These are phyloP conservation scores for Stropharia rugosoannulata DNA, from an alignment of 768 basidiomycete species.

Conservation along the genomic window DNA sequence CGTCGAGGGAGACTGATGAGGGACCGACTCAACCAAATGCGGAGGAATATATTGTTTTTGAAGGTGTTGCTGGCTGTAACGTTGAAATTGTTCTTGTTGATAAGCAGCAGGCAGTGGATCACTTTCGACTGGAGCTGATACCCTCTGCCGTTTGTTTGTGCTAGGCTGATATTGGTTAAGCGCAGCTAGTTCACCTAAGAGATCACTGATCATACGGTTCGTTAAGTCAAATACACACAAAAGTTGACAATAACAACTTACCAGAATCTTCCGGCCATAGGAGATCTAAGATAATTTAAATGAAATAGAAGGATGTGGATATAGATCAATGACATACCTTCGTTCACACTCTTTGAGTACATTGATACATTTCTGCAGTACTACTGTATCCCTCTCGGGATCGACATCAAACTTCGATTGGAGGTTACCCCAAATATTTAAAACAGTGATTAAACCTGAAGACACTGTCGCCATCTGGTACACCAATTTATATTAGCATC, in stretches of 20 bases:
- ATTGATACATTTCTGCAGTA: conserved; percentile 45
- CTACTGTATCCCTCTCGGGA: conserved; percentile 38
- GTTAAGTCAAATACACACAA: conserved; percentile 18
- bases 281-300: conserved; percentile 26
- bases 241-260: conserved; percentile 12
- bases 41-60: no score
- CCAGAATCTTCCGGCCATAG: conserved; percentile 37
- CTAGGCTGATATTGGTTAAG: conserved; percentile 50
- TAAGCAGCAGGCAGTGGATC: neutral
- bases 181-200: conserved; percentile 56
- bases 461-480: neutral
- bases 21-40: no score
- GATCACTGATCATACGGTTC: conserved; percentile 40
- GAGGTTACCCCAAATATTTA: conserved; percentile 54
- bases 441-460: conserved; percentile 21
- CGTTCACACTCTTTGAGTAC: conserved; percentile 8
- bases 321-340: conserved; percentile 2
- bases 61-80: no score
- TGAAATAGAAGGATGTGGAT: neutral
- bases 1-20: no score
- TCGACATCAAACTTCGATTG: conserved; percentile 34
- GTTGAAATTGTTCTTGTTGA: no score
- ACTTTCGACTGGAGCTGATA: conserved; percentile 20
- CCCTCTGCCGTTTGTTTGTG: conserved; percentile 45
- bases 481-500: neutral